Evolutionary conservation across 805 yeast genomes (phyloP), one percentile per base, ranked within the genome.

Genomic region (Ascoidea rubescens): DNA sequence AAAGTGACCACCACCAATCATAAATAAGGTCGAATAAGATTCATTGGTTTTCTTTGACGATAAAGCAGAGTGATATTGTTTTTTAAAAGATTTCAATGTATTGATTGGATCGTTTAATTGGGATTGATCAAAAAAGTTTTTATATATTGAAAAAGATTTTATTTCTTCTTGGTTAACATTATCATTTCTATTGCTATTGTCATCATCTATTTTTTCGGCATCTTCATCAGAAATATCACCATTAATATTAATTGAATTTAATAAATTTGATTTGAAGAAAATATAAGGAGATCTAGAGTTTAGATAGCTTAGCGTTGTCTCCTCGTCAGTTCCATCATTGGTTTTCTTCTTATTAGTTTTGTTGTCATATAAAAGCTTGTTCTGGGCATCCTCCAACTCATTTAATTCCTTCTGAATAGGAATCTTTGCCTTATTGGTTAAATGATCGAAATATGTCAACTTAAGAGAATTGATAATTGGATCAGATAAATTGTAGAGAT

Each of bases 1-100:
- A 71, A 93, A 93, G 68, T 93, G 97, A 46, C 99, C 99, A 47
- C 98, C 97, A 14, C 97, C 97, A 51, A 93, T 78, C 96, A 93
- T 87, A 58, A 93, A 77, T 10, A 93, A 65, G 0, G 95, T 95
- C 5, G 96, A 86, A 48, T 48, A 5, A 7, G 43, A 48, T 5
- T 53, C 42, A 21, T 21, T 37, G 5, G 14, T 50, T 4, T 7
- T 62, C 50, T 47, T 56, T 46, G 47, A 4, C 16, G 12, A 28
- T 8, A 5, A 14, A 31, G 6, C 5, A 10, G 16, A 55, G 58
- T 52, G 56, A 8, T 53, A 48, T 5, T 31, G 48, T 12, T 44
- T 52, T 53, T 60, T 71, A 74, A 74, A 74, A 33, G 58, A 49
- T 32, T 61, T 59, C n/a, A 87, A 58, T 0, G 74, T 62, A n/a